Evolutionary conservation across 768 basidiomycete species (phyloP).

Genomic region (Podaxis sp.): DNA sequence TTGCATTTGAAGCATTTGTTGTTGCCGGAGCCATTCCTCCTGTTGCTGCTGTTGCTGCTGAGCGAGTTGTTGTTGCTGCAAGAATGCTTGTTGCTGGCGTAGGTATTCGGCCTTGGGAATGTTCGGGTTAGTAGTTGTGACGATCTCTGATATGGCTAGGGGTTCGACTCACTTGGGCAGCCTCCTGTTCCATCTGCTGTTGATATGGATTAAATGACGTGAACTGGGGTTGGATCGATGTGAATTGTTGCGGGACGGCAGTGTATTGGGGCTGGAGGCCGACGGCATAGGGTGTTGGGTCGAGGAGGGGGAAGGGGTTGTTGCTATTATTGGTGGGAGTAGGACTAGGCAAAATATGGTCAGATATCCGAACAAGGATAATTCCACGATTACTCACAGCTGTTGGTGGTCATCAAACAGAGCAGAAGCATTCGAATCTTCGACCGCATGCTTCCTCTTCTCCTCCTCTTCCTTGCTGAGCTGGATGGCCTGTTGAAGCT

Average conservation of each 20-base stretch:
- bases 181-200: slow-evolving; percentile 91
- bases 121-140: not conserved
- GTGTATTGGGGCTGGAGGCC: slow-evolving; percentile 57
- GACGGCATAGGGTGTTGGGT: slow-evolving; percentile 59
- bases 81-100: slow-evolving; percentile 72
- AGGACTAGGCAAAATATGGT: slow-evolving; percentile 24
- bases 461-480: slow-evolving; percentile 92
- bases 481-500: slow-evolving; percentile 78
- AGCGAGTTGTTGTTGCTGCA: slow-evolving; percentile 46
- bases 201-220: slow-evolving; percentile 94
- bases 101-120: slow-evolving; percentile 63
- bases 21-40: slow-evolving; percentile 48
- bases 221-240: slow-evolving; percentile 77
- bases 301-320: slow-evolving; percentile 63
- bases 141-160: not conserved
- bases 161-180: slow-evolving; percentile 50
- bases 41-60: slow-evolving; percentile 56
- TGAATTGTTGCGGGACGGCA: slow-evolving; percentile 73
- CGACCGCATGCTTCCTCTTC: slow-evolving; percentile 64
- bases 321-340: slow-evolving; percentile 34
- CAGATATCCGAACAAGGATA: slow-evolving; percentile 8
- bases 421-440: slow-evolving; percentile 68
- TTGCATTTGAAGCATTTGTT: slow-evolving; percentile 45
- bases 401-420: slow-evolving; percentile 89
- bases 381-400: slow-evolving; percentile 47